These are phyloP conservation scores for Agrostemma githago DNA, from an alignment of 148 eudicot species.

Conservation along the genomic window DNA sequence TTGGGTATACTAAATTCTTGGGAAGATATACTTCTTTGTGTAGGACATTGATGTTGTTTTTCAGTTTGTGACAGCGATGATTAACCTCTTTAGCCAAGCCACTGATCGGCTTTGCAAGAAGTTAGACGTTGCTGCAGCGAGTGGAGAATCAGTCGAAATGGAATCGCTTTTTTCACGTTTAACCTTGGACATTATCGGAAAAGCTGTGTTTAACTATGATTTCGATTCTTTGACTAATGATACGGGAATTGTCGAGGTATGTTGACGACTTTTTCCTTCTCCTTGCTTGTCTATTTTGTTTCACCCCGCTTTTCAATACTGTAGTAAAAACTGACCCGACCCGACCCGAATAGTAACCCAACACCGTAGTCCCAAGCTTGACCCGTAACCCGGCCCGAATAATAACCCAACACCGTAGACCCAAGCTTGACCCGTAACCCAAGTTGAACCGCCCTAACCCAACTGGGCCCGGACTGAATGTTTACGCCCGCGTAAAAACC, in stretches of 20 bases:
- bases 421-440: too few species aligned
- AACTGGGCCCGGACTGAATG: too few species aligned
- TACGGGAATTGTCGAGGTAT: conserved; percentile 91
- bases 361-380: too few species aligned
- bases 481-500: too few species aligned
- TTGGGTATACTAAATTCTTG: not conserved
- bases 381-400: too few species aligned
- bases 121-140: conserved; percentile 76
- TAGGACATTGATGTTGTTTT: conserved; percentile 14
- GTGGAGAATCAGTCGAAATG: conserved; percentile 93
- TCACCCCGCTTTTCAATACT: not conserved
- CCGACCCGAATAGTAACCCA: too few species aligned
- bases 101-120: conserved; percentile 80
- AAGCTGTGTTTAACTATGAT: conserved; percentile 92
- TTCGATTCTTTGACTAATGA: conserved; percentile 92
- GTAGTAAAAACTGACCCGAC: too few species aligned
- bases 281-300: conserved; percentile 9
- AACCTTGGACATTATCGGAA: conserved; percentile 94
- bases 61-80: conserved; percentile 93
- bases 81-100: conserved; percentile 78
- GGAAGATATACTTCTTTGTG: not conserved
- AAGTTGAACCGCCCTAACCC: too few species aligned
- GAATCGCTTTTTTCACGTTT: conserved; percentile 92
- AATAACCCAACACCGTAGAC: too few species aligned
- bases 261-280: conserved; percentile 11